Evolutionary conservation across 106 monocot genomes (phyloP), one percentile per base, ranked within the genome.

Genomic region (Dendrobium nobile): DNA sequence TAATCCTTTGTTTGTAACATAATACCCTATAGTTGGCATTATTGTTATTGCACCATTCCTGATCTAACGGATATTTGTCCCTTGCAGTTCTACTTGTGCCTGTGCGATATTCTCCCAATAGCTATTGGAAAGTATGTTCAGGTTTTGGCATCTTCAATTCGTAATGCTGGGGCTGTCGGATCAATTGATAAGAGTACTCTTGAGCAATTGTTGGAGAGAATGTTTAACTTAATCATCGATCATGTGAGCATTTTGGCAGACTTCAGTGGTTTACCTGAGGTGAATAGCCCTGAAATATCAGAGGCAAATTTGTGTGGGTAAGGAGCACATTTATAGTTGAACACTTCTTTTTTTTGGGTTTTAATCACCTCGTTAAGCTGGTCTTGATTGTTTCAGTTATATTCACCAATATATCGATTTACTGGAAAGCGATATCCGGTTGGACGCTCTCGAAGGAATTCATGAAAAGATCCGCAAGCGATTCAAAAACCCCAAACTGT

Each of bases 381-480:
- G 4, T 75, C 47, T 15, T 54, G 26, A 17, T 47, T 40, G 13
- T 18, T 40, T 42, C 90, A 93, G 93, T 64, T 93, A 88, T 79
- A 79, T 95, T 45, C 95, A 95, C 77, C 93, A 90, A 72, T 93
- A 91, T 80, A 99, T 99, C 37, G 87, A 87, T 75, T 82, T 84
- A 65, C 72, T 95, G 31, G 99, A 99, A 82, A 86, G 84, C 75
- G 90, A 89, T 65, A 48, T 82, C 17, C 86, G 87, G 61, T 64
- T 93, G 70, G 95, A 95, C 75, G 79, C 80, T 58, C 88, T 99
- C 45, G 99, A 99, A 87, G 89, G 79, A 77, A 83, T 99, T 67
- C 93, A 99, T 87, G 99, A 99, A 82, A 95, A 88, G 84, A 91
- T 99, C 20, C 86, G 99, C 26, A 95, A 95, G 82, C 92, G 95